These are phyloP conservation scores for Boletus holoroseus DNA, from an alignment of 1,284 basidiomycete species.

Conservation along the genomic window DNA sequence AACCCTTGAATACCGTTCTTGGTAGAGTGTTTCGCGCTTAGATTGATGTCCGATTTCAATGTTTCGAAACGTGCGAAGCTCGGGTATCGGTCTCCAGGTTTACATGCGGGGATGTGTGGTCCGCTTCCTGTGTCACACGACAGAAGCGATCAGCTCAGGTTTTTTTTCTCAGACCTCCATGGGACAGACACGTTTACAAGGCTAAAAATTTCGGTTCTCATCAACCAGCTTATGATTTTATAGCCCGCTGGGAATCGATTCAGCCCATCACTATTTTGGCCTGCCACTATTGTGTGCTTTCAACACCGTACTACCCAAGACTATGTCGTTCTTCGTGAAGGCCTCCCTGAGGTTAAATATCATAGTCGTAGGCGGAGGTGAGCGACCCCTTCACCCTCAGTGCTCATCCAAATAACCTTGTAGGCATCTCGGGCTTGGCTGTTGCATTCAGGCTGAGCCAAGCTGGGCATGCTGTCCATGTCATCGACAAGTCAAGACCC, in stretches of 20 bases:
- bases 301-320: background rate
- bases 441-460: conserved; percentile 41
- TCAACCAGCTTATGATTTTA: background rate
- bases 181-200: background rate
- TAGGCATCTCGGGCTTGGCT: conserved; percentile 42
- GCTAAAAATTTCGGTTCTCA: background rate
- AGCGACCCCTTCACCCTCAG: background rate
- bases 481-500: conserved; percentile 40
- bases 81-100: background rate
- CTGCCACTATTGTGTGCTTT: background rate
- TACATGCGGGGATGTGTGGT: background rate
- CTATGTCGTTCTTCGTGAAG: conserved; percentile 10
- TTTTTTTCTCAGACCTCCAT: background rate
- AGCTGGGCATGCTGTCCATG: conserved; percentile 42
- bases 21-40: background rate
- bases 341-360: conserved; percentile 35
- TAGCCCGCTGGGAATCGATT: background rate
- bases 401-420: background rate
- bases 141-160: conserved; percentile 5
- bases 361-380: conserved; percentile 42
- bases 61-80: conserved; percentile 1
- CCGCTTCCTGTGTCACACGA: background rate
- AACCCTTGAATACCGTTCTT: background rate
- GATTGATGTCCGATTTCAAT: background rate
- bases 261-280: background rate